Conservation (phyloP, 2,329 filamentous ascomycete species). For the Xylariales sp. region DNA sequence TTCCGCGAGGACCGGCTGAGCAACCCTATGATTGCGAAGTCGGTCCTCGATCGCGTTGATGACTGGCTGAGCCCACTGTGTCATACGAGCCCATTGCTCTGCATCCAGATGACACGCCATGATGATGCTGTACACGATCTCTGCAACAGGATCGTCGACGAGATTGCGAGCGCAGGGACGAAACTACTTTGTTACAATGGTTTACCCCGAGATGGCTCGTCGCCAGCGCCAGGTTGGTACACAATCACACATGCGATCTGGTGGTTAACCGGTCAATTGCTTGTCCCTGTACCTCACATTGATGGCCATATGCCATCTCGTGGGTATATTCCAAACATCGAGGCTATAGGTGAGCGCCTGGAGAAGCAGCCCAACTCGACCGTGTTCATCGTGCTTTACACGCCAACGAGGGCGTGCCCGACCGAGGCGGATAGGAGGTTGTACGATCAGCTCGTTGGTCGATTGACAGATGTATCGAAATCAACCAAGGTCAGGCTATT, state of each 20-base stretch:
- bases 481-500: background rate
- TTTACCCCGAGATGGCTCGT: background rate
- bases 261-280: conserved; percentile 3
- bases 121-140: background rate
- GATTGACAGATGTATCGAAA: background rate
- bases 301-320: conserved; percentile 3
- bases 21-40: background rate
- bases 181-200: conserved; percentile 6
- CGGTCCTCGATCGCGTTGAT: background rate
- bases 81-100: background rate
- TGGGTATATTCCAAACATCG: conserved; percentile 1
- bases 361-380: background rate
- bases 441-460: background rate
- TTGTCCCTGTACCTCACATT: background rate
- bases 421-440: background rate
- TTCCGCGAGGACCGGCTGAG: background rate
- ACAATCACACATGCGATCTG: conserved; percentile 2
- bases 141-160: conserved; percentile 1
- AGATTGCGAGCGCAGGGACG: background rate
- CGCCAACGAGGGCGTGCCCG: background rate
- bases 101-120: background rate
- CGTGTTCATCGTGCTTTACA: conserved; percentile 2
- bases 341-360: background rate
- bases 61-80: background rate
- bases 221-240: background rate